Conservation (phyloP, 495 filamentous ascomycete genomes). For the Trichoderma gamsii region DNA sequence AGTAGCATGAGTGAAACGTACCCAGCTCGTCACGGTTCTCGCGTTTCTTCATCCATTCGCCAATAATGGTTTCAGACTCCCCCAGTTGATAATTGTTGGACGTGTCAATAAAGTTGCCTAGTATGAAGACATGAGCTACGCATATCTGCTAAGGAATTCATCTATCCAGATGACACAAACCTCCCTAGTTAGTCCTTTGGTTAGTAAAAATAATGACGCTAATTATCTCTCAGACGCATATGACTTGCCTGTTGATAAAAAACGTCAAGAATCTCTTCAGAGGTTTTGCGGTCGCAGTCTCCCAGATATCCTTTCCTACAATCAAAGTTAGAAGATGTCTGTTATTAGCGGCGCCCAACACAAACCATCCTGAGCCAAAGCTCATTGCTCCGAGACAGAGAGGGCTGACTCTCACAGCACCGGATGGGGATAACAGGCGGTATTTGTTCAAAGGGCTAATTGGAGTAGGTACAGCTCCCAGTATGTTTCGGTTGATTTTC, state of each 20-base stretch:
- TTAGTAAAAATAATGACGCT: not conserved
- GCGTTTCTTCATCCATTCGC: constrained; percentile 62
- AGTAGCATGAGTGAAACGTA: constrained; percentile 17
- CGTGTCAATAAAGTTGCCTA: constrained; percentile 75
- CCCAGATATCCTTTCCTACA: constrained; percentile 44
- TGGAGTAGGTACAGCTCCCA: constrained; percentile 26
- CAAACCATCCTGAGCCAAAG: constrained; percentile 52
- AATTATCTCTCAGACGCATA: too few species aligned
- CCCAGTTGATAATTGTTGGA: constrained; percentile 64
- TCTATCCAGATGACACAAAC: not conserved
- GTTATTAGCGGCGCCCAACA: not conserved
- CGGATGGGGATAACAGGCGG: constrained; percentile 53
- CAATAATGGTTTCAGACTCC: constrained; percentile 66
- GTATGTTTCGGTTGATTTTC: too few species aligned
- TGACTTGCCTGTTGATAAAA: constrained; percentile 49
- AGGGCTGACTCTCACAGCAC: constrained; percentile 52
- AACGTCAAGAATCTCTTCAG: constrained; percentile 59
- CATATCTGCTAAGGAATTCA: not conserved
- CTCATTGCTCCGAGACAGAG: constrained; percentile 59
- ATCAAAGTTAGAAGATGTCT: not conserved
- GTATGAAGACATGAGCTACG: not conserved
- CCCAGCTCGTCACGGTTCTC: constrained; percentile 36
- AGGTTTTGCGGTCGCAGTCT: constrained; percentile 52
- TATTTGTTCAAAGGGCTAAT: constrained; percentile 50
- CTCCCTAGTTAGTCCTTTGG: not conserved